phyloP scores from a whole-genome alignment of 192 early-diverging fungal species.

The Coemansia sp. region DNA sequence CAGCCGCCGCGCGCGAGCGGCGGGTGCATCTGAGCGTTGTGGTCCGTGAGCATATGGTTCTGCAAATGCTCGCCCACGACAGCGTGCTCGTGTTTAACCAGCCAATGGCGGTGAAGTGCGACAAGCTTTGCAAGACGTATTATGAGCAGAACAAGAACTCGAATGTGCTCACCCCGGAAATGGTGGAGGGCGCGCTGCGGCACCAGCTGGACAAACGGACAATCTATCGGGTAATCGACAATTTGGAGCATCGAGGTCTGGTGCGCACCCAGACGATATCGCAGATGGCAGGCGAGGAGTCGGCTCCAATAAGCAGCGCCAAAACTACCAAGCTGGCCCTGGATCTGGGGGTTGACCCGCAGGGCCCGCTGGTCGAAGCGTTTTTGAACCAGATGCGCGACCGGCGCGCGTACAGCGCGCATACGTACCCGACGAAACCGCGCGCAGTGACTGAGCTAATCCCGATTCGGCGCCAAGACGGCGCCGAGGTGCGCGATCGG shows the following conservation, averaged over 20 bases:
- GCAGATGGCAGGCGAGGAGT: too few relatives aligned
- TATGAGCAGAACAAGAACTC: background rate
- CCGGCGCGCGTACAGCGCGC: background rate
- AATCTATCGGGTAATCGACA: slow-evolving; percentile 10
- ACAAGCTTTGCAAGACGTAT: slow-evolving; percentile 4
- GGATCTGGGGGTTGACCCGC: slow-evolving; percentile 12
- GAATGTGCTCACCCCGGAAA: background rate
- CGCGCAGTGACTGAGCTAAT: background rate
- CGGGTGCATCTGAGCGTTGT: slow-evolving; percentile 1
- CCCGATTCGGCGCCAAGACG: slow-evolving; percentile 11
- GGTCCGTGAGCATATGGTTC: slow-evolving; percentile 26
- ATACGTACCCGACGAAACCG: background rate
- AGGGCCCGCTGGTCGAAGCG: slow-evolving; percentile 14
- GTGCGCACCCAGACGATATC: background rate
- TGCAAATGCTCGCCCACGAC: slow-evolving; percentile 24
- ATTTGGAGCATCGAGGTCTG: slow-evolving; percentile 1
- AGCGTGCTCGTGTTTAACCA: slow-evolving; percentile 1
- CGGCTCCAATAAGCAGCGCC: too few relatives aligned
- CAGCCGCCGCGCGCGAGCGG: slow-evolving; percentile 13
- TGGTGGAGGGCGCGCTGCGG: slow-evolving; percentile 1
- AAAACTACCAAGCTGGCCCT: slow-evolving; percentile 22
- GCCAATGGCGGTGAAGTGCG: background rate
- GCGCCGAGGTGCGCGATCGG: background rate
- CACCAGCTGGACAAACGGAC: slow-evolving; percentile 34
- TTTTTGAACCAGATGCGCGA: slow-evolving; percentile 24